Percentiles rank a stretch among this genome's conserved stretches.
phyloP scores from a whole-genome alignment of 2,329 filamentous ascomycete species.

The Xylariales sp. region DNA sequence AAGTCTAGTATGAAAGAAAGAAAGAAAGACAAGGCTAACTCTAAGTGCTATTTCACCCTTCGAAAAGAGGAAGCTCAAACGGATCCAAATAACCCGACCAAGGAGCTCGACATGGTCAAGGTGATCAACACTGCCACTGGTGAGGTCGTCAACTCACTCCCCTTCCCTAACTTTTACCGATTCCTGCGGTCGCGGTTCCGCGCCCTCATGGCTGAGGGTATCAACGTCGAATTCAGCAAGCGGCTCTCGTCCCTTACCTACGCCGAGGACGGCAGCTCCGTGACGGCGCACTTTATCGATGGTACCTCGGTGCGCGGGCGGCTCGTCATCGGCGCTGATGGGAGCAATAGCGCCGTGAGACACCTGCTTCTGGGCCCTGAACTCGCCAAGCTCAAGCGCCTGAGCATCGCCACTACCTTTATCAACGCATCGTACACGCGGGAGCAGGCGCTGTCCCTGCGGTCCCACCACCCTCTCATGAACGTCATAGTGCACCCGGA shows the following conservation, averaged over 20 bases:
- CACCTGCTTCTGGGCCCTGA: slow-evolving; percentile 23
- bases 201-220: slow-evolving; percentile 23
- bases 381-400: slow-evolving; percentile 24
- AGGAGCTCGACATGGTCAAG: slow-evolving; percentile 6
- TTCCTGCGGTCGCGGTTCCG: slow-evolving; percentile 29
- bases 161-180: slow-evolving; percentile 13
- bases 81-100: slow-evolving; percentile 13
- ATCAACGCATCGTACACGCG: slow-evolving; percentile 34
- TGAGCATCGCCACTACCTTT: slow-evolving; percentile 41
- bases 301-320: slow-evolving; percentile 20
- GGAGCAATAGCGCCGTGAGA: slow-evolving; percentile 23
- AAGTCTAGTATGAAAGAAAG: no score
- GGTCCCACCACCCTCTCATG: slow-evolving; percentile 38
- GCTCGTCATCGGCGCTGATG: slow-evolving; percentile 28
- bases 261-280: slow-evolving; percentile 17
- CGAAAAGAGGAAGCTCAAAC: slow-evolving; percentile 10
- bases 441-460: slow-evolving; percentile 37
- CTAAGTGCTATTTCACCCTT: no score
- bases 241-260: slow-evolving; percentile 27
- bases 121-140: slow-evolving; percentile 18
- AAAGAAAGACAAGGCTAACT: no score
- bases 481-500: slow-evolving; percentile 36
- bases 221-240: slow-evolving; percentile 34
- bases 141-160: slow-evolving; percentile 10
- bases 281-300: slow-evolving; percentile 26